Evolutionary conservation across 768 basidiomycete species (phyloP).

Genomic region (Panaeolus cyanescens): DNA sequence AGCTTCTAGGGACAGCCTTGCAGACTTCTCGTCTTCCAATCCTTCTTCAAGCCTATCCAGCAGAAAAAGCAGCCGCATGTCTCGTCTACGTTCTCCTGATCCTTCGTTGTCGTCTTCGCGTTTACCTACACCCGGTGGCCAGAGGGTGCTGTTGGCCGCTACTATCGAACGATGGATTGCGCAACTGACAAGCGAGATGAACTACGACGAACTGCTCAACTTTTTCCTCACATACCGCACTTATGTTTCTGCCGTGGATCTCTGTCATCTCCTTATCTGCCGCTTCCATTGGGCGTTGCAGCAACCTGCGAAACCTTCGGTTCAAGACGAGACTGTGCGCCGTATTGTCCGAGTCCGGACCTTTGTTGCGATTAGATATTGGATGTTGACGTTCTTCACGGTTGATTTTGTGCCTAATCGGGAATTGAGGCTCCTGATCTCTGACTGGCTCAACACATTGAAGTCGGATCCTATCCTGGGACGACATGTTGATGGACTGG

Average conservation of each 20-base stretch:
- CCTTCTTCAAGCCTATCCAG: conserved; percentile 35
- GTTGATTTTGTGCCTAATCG: conserved; percentile 86
- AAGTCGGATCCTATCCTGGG: conserved; percentile 70
- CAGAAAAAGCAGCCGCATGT: conserved; percentile 32
- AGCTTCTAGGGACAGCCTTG: conserved; percentile 34
- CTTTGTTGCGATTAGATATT: conserved; percentile 87
- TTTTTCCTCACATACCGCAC: conserved; percentile 93
- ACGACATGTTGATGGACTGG: conserved; percentile 69
- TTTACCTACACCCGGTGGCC: conserved; percentile 26
- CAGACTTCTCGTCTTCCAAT: conserved; percentile 27
- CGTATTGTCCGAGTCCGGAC: conserved; percentile 86
- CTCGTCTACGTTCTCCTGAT: conserved; percentile 33
- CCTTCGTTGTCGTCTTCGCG: conserved; percentile 20
- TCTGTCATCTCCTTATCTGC: conserved; percentile 80
- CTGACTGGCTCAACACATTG: conserved; percentile 82
- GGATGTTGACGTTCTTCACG: conserved; percentile 88
- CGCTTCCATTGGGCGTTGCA: conserved; percentile 90
- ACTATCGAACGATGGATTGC: conserved; percentile 95
- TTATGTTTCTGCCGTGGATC: conserved; percentile 77
- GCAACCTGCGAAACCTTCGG: conserved; percentile 33
- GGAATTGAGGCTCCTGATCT: conserved; percentile 70
- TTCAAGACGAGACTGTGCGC: conserved; percentile 68
- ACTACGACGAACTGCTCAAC: conserved; percentile 84
- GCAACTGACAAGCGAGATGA: conserved; percentile 83
- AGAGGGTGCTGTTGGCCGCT: conserved; percentile 76